phyloP scores from a whole-genome alignment of 768 basidiomycete genomes.

The Tricholoma matsutake region DNA sequence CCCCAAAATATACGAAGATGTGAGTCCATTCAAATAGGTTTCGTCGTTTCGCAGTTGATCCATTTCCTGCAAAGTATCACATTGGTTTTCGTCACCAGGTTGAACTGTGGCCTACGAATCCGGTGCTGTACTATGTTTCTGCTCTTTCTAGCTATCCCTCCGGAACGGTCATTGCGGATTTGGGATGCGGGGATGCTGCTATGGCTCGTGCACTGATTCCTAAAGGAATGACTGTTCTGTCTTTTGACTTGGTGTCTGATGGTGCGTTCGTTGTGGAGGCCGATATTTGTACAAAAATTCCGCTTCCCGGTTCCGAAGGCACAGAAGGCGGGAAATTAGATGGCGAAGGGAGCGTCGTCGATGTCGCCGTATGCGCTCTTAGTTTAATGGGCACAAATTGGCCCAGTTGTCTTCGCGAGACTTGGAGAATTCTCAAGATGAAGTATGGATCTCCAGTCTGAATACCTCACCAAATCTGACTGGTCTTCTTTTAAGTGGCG shows the following conservation, averaged over 20 bases:
- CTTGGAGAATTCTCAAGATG: slow-evolving; percentile 82
- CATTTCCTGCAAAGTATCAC: slow-evolving; percentile 74
- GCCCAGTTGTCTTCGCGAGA: slow-evolving; percentile 86
- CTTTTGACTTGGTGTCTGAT: slow-evolving; percentile 79
- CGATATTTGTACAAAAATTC: slow-evolving; percentile 80
- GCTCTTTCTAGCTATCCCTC: slow-evolving; percentile 60
- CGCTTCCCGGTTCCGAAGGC: slow-evolving; percentile 78
- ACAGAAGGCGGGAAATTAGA: slow-evolving; percentile 33
- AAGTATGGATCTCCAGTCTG: slow-evolving; percentile 41
- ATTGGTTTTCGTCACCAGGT: slow-evolving; percentile 89
- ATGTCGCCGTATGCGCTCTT: slow-evolving; percentile 89
- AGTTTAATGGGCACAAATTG: slow-evolving; percentile 98
- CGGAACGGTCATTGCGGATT: slow-evolving; percentile 79
- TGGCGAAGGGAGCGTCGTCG: slow-evolving; percentile 75
- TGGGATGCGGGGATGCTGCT: slow-evolving; percentile 94
- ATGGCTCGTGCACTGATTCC: slow-evolving; percentile 74
- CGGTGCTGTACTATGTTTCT: slow-evolving; percentile 78
- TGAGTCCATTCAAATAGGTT: slow-evolving; percentile 30
- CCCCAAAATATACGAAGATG: slow-evolving; percentile 80
- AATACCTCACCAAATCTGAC: background rate
- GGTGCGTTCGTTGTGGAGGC: slow-evolving; percentile 78
- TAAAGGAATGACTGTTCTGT: slow-evolving; percentile 65
- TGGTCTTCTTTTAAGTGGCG: slow-evolving; percentile 49
- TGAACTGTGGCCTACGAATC: slow-evolving; percentile 90
- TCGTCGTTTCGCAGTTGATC: background rate